Evolutionary conservation across 371 early-diverging fungal species (phyloP), one percentile per base, ranked within the genome.

Genomic region (Funneliformis caledonium): DNA sequence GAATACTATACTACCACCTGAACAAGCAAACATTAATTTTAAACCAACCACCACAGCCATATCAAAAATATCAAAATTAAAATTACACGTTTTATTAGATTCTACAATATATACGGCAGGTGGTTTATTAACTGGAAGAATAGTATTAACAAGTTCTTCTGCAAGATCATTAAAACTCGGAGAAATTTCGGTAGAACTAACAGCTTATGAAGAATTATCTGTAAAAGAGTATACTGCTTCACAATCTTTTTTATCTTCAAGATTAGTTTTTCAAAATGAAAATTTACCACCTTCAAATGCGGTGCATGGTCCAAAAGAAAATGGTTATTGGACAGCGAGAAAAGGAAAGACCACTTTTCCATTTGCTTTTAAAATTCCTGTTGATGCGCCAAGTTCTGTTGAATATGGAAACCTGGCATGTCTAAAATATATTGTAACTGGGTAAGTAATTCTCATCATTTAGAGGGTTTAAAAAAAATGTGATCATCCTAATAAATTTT

Each of bases 331-430:
- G 87, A 79, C 82, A 60, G 91, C 90, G 10, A 86, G 85, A 75
- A 90, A 91, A 81, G 89, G 88, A 73, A 91, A 90, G 82, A 90
- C 91, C 9, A 87, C 88, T 2, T 91, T 91, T 80, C 88, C 90
- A 6, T 91, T 91, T 78, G 84, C 89, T 14, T 91, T 91, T 78
- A 85, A 86, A 47, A 83, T 91, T 22, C 90, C 90, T 11, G 81
- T 82, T 42, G 88, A 89, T 68, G 84, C 86, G 5, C 90, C 91
- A 45, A 87, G 87, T 77, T 90, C 89, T 12, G 82, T 87, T 80
- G 82, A 82, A 47, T 89, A 88, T 83, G 86, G 86, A 42, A 83
- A 80, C 52, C 79, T 85, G 4, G 87, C 91, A 14, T 87, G 84
- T 80, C 78, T 91, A 56, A 84, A 86, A 60, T 91, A 91, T 78